A percentile compares a stretch with the other conserved stretches of the same genome.
Evolutionary conservation across 2,329 filamentous ascomycete species (phyloP).

Genomic region (Ascochyta koolunga): DNA sequence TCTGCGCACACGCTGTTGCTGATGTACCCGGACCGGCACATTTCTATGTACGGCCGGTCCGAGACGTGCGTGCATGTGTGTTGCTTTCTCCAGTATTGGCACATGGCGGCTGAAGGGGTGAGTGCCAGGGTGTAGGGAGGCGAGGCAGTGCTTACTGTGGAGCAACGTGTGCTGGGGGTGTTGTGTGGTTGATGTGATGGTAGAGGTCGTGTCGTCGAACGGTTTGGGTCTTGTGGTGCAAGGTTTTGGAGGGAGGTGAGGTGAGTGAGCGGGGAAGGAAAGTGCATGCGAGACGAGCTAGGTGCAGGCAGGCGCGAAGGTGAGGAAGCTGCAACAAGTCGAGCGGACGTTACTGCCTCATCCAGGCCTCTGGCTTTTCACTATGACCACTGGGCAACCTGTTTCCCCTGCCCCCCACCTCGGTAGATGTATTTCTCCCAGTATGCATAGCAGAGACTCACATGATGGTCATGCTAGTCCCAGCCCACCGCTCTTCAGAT

Average conservation of each 20-base stretch:
- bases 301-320: not conserved
- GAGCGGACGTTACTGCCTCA: too few species aligned
- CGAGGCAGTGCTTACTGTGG: not conserved
- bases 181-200: not conserved
- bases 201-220: not conserved
- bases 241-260: not conserved
- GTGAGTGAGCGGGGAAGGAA: not conserved
- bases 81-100: conserved; percentile 33
- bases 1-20: conserved; percentile 27
- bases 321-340: not conserved
- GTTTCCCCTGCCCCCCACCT: too few species aligned
- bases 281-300: not conserved
- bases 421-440: too few species aligned
- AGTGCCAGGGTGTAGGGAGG: not conserved
- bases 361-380: too few species aligned
- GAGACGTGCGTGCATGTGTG: conserved; percentile 30
- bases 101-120: conserved; percentile 22
- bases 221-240: not conserved
- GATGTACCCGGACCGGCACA: conserved; percentile 29
- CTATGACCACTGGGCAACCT: too few species aligned
- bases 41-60: conserved; percentile 30
- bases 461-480: too few species aligned
- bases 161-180: too few species aligned
- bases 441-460: too few species aligned
- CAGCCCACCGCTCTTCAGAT: too few species aligned